Base-by-base conservation (phyloP, 2,329 filamentous ascomycete species). In the Tolypocladium guangdongense region DNA sequence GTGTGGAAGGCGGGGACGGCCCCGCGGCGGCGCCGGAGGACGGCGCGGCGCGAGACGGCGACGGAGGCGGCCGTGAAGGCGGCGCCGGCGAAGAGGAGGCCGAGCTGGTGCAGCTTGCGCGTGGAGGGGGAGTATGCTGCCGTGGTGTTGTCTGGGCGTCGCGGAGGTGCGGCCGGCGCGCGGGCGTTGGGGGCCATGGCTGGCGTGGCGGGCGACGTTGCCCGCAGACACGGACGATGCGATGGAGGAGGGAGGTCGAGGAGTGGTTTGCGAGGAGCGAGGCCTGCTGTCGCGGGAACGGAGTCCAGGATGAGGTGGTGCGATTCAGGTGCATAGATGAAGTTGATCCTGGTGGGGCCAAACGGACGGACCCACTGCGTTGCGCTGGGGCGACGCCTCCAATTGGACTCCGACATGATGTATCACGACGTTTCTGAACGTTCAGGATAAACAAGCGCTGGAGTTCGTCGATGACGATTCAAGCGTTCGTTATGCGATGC, bases 1-100 rank as follows among this genome's bases (percentile, higher is more conserved):
- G 81, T 73, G 76, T 87, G 95, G 73, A 87, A 92, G 48, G 78
- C 80, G 12, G 91, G 90, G 39, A 81, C 71, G 14, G 81, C 73
- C 24, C 80, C 74, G 24, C 80, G 66, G 54, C 80, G 77, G 59
- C 87, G 85, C 46, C 83, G 80, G 43, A 74, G 66, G 37, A 95
- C 75, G 10, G 89, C 78, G 50, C 91, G 83, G 33, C 86, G 79
- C 1, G 88, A 87, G 33, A 95, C 74, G 52, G 85, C 65, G 2
- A 87, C 74, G 1, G 90, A 88, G 57, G 90, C 76, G 24, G 81
- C 73, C 58, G 95, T 80, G 71, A 95, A 95, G 53, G 81, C 76
- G 12, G 87, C 78, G 43, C 92, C 92, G 56, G 84, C 83, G 61
- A 85, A 75, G 68, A 93, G 86, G 55, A 96, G 70, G 27, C 82